These are phyloP conservation scores for Acanthamoeba healyi DNA, from an alignment of 208 protist species.

Conservation along the genomic window DNA sequence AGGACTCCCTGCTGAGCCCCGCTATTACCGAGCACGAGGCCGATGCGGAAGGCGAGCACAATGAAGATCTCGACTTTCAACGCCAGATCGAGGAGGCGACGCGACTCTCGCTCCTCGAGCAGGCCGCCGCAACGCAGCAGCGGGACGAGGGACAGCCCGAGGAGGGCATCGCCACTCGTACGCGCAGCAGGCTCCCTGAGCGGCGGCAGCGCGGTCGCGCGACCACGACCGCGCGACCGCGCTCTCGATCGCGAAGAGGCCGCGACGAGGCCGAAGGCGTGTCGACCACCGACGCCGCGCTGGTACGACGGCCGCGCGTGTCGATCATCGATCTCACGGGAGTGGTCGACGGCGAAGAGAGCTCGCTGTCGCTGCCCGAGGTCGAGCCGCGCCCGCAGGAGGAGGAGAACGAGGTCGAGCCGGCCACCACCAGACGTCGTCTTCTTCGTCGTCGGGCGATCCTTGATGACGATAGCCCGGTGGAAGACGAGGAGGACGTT, in stretches of 20 bases:
- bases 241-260: too few species aligned
- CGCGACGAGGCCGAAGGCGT: too few species aligned
- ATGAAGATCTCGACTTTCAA: not conserved
- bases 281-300: not conserved
- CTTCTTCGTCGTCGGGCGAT: too few species aligned
- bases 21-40: not conserved
- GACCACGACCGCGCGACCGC: not conserved
- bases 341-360: not conserved
- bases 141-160: too few species aligned
- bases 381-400: too few species aligned
- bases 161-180: too few species aligned
- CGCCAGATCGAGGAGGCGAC: conserved; percentile 3
- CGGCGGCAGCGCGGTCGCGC: too few species aligned
- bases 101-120: not conserved
- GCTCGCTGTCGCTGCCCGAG: too few species aligned
- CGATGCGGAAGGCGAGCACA: not conserved
- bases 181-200: too few species aligned
- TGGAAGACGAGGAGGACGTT: too few species aligned
- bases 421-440: not conserved
- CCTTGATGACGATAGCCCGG: not conserved
- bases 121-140: too few species aligned
- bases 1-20: not conserved
- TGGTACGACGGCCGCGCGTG: not conserved
- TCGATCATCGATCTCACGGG: not conserved
- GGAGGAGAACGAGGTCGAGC: not conserved